A percentile compares a stretch with the other conserved stretches of the same genome.
phyloP scores from a whole-genome alignment of 257 asterid genomes.

The Solanum lycopersicoides region DNA sequence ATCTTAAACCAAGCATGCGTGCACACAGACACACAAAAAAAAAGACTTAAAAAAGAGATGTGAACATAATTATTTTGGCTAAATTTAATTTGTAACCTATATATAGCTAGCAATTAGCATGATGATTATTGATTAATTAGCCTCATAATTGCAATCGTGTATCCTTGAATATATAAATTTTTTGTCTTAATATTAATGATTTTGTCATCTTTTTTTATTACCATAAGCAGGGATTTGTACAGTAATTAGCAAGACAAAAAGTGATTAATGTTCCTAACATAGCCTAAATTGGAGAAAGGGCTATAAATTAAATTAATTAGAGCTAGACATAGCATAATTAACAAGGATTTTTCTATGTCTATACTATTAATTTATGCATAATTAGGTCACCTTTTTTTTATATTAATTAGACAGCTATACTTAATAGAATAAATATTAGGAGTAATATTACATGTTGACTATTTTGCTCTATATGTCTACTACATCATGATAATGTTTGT shows the following conservation, averaged over 20 bases:
- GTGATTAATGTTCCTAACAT: background rate
- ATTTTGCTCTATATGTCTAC: background rate
- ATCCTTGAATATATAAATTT: background rate
- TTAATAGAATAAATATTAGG: background rate
- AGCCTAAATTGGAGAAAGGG: background rate
- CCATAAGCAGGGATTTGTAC: background rate
- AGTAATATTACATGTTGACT: background rate
- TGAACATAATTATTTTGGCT: conserved; percentile 16
- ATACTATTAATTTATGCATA: background rate
- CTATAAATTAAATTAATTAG: background rate
- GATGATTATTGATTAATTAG: background rate
- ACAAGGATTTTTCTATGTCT: background rate
- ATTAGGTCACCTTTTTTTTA: background rate
- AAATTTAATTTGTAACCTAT: background rate
- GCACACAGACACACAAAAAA: background rate
- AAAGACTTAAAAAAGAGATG: background rate
- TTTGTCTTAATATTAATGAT: background rate
- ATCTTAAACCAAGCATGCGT: conserved; percentile 12
- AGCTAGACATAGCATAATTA: background rate
- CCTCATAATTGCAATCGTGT: conserved; percentile 3
- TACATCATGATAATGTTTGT: background rate
- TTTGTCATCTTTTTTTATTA: background rate
- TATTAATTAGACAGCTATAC: background rate
- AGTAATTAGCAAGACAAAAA: background rate
- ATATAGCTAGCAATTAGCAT: background rate